Evolutionary conservation across 2,329 filamentous ascomycete species (phyloP).

Genomic region (Emericellopsis atlantica): DNA sequence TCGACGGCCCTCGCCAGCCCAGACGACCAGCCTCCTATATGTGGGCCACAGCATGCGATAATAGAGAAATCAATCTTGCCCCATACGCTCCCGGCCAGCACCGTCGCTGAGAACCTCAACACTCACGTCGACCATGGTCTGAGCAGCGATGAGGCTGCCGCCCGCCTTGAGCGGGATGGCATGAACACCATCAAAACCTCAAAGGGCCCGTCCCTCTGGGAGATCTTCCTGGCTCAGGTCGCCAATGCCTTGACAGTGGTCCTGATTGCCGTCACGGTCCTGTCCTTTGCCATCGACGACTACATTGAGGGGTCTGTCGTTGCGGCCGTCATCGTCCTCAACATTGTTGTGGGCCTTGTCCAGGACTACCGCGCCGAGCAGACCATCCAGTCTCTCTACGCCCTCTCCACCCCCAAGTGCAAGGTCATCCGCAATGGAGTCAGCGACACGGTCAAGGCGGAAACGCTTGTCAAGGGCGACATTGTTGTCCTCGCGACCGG

Average conservation of each 20-base stretch:
- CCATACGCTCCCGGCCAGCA: slow-evolving; percentile 21
- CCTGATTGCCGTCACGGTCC: slow-evolving; percentile 61
- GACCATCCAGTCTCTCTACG: slow-evolving; percentile 48
- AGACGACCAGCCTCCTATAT: slow-evolving; percentile 26
- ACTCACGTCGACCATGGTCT: slow-evolving; percentile 46
- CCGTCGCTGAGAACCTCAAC: slow-evolving; percentile 22
- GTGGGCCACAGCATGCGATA: slow-evolving; percentile 17
- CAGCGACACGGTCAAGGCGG: slow-evolving; percentile 38
- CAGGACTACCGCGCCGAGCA: slow-evolving; percentile 51
- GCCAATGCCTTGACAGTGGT: slow-evolving; percentile 67
- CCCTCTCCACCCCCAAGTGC: slow-evolving; percentile 44
- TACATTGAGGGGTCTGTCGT: slow-evolving; percentile 53
- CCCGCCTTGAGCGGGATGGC: slow-evolving; percentile 53
- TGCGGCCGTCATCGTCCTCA: slow-evolving; percentile 51
- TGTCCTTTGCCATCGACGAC: slow-evolving; percentile 53
- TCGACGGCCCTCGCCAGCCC: slow-evolving; percentile 19
- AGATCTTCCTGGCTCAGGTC: slow-evolving; percentile 65
- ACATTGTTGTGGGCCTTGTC: slow-evolving; percentile 52
- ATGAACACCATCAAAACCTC: slow-evolving; percentile 60
- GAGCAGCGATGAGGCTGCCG: slow-evolving; percentile 46
- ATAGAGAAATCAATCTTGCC: slow-evolving; percentile 21
- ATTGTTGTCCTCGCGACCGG: slow-evolving; percentile 50
- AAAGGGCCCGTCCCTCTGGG: slow-evolving; percentile 59
- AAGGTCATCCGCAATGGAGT: slow-evolving; percentile 43
- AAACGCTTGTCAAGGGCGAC: slow-evolving; percentile 52